Conservation (phyloP, 352 stramenopile genomes). For the Phytophthora sojae region DNA sequence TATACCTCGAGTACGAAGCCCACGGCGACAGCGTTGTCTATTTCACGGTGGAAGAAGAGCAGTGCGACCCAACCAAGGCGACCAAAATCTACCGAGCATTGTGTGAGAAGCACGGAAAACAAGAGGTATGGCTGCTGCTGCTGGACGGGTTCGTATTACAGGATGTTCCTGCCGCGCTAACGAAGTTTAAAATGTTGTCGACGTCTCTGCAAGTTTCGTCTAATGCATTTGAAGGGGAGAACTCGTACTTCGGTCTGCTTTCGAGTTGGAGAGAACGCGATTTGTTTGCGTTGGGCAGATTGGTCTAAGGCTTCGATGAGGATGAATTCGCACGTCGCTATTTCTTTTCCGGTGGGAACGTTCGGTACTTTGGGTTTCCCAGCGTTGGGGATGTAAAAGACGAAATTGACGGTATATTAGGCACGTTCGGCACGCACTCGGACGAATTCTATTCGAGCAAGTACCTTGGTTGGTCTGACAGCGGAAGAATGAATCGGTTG, state of each 20-base stretch:
- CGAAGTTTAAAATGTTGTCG: background rate
- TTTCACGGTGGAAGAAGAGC: too few relatives aligned
- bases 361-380: background rate
- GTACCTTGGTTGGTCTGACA: background rate
- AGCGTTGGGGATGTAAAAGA: background rate
- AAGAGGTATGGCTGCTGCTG: too few relatives aligned
- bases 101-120: too few relatives aligned
- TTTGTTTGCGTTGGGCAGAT: background rate
- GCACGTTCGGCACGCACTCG: background rate
- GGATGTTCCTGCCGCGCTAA: too few relatives aligned
- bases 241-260: background rate
- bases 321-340: background rate
- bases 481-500: background rate
- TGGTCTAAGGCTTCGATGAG: background rate
- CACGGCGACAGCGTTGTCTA: too few relatives aligned
- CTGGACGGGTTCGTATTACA: too few relatives aligned
- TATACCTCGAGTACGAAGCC: too few relatives aligned
- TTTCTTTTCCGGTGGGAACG: background rate
- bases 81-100: too few relatives aligned
- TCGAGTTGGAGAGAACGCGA: background rate
- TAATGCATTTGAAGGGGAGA: background rate
- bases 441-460: background rate
- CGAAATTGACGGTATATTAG: background rate
- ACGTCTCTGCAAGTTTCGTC: background rate
- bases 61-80: too few relatives aligned